These are phyloP conservation scores for Canavalia gladiata DNA, from an alignment of 306 rosid genomes.

Conservation along the genomic window DNA sequence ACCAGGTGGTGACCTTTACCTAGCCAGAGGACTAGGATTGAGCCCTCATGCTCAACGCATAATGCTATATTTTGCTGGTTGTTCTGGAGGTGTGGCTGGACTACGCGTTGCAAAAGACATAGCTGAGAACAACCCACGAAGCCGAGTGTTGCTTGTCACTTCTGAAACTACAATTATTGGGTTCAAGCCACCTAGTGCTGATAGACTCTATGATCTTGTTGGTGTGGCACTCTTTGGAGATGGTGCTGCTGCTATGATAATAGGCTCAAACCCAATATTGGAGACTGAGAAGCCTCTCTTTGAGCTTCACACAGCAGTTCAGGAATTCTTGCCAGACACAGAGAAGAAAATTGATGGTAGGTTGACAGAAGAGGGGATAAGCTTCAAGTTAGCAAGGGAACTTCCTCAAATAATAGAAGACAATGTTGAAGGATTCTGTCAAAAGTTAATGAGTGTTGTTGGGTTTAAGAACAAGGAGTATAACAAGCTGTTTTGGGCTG, in stretches of 20 bases:
- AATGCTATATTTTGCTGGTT: slow-evolving; percentile 85
- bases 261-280: slow-evolving; percentile 70
- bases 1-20: slow-evolving; percentile 90
- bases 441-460: slow-evolving; percentile 56
- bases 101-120: slow-evolving; percentile 87
- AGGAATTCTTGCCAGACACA: slow-evolving; percentile 75
- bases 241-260: slow-evolving; percentile 88
- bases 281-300: slow-evolving; percentile 72
- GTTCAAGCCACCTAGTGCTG: slow-evolving; percentile 84
- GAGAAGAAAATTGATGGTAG: slow-evolving; percentile 87
- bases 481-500: slow-evolving; percentile 85
- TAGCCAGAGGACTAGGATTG: slow-evolving; percentile 83
- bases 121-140: slow-evolving; percentile 93
- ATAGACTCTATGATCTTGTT: slow-evolving; percentile 89
- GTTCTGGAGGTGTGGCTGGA: slow-evolving; percentile 95
- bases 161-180: slow-evolving; percentile 93
- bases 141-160: slow-evolving; percentile 80
- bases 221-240: slow-evolving; percentile 94
- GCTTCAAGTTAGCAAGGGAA: slow-evolving; percentile 82
- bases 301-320: slow-evolving; percentile 86
- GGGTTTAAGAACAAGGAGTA: slow-evolving; percentile 65
- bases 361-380: slow-evolving; percentile 89
- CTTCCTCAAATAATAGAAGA: slow-evolving; percentile 93
- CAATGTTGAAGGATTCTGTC: slow-evolving; percentile 80
- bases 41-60: slow-evolving; percentile 63